Conservation (phyloP, 768 basidiomycete species). For the Termitomyces bulborhizus region DNA sequence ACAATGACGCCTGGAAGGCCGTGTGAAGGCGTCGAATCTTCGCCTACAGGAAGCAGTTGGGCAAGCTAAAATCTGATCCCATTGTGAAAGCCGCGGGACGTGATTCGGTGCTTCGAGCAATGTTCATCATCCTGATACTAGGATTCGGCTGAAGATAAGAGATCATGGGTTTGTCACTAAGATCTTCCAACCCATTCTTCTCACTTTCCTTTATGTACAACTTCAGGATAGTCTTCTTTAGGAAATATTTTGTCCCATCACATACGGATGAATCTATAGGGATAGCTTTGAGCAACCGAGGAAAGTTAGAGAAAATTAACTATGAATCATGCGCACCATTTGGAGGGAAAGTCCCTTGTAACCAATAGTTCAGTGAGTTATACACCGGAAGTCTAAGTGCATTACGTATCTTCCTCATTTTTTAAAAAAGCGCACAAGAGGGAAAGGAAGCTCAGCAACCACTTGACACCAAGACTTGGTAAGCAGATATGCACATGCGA, state of each 20-base stretch:
- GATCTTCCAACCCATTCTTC: neutral
- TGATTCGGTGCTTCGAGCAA: neutral
- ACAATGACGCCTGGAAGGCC: constrained; percentile 40
- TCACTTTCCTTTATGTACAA: neutral
- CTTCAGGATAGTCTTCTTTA: too few species aligned
- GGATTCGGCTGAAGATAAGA: neutral
- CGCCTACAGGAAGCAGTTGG: constrained; percentile 20
- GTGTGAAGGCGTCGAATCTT: neutral
- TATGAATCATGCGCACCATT: constrained; percentile 20
- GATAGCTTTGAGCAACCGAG: constrained; percentile 30
- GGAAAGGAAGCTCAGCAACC: neutral
- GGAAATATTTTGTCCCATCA: constrained; percentile 10
- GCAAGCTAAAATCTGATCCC: constrained; percentile 51
- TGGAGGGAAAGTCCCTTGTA: constrained; percentile 23
- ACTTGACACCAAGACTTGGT: neutral
- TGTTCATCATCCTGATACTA: neutral
- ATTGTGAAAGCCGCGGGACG: constrained; percentile 11
- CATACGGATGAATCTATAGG: constrained; percentile 31
- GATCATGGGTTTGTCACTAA: neutral
- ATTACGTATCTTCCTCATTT: constrained; percentile 29
- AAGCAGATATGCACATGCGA: neutral
- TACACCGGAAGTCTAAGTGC: constrained; percentile 55
- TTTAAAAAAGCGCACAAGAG: neutral
- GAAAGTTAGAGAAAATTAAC: constrained; percentile 30
- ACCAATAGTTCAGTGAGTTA: constrained; percentile 52